phyloP scores from a whole-genome alignment of 2,329 filamentous ascomycete genomes.

The Penicillium sp. region DNA sequence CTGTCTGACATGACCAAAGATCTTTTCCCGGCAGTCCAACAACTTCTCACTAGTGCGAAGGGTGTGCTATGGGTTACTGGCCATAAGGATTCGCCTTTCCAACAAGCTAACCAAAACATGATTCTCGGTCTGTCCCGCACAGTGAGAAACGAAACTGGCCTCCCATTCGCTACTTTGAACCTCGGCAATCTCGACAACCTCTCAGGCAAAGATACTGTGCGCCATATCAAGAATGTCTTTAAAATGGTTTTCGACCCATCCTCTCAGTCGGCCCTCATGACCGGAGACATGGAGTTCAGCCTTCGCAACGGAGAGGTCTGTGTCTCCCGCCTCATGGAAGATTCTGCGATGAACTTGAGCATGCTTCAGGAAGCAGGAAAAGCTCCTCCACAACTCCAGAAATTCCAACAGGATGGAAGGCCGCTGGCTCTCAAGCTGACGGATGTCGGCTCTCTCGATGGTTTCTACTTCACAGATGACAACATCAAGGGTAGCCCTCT shows the following conservation, averaged over 20 bases:
- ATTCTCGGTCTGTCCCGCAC: slow-evolving; percentile 25
- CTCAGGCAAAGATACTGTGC: slow-evolving; percentile 17
- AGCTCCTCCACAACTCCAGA: slow-evolving; percentile 23
- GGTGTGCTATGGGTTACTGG: slow-evolving; percentile 24
- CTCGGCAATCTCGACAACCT: slow-evolving; percentile 21
- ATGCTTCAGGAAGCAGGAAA: slow-evolving; percentile 25
- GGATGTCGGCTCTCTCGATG: slow-evolving; percentile 21
- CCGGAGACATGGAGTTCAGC: slow-evolving; percentile 25
- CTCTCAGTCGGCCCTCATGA: slow-evolving; percentile 16
- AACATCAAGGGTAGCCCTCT: slow-evolving; percentile 10
- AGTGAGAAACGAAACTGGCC: slow-evolving; percentile 23
- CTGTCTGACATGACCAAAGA: slow-evolving; percentile 19
- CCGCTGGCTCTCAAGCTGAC: slow-evolving; percentile 21
- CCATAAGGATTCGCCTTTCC: slow-evolving; percentile 17
- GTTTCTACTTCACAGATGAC: slow-evolving; percentile 31
- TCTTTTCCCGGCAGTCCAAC: slow-evolving; percentile 20
- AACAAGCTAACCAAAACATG: slow-evolving; percentile 21
- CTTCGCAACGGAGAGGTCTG: slow-evolving; percentile 22
- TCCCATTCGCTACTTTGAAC: slow-evolving; percentile 24
- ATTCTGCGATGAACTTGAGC: slow-evolving; percentile 21
- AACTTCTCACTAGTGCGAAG: slow-evolving; percentile 18
- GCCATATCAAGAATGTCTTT: slow-evolving; percentile 24
- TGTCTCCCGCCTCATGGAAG: slow-evolving; percentile 24
- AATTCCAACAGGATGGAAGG: slow-evolving; percentile 24
- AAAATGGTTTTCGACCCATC: slow-evolving; percentile 15